Evolutionary conservation across 495 filamentous ascomycete genomes (phyloP), one percentile per base, ranked within the genome.

Genomic region (Neurospora tetraspora): DNA sequence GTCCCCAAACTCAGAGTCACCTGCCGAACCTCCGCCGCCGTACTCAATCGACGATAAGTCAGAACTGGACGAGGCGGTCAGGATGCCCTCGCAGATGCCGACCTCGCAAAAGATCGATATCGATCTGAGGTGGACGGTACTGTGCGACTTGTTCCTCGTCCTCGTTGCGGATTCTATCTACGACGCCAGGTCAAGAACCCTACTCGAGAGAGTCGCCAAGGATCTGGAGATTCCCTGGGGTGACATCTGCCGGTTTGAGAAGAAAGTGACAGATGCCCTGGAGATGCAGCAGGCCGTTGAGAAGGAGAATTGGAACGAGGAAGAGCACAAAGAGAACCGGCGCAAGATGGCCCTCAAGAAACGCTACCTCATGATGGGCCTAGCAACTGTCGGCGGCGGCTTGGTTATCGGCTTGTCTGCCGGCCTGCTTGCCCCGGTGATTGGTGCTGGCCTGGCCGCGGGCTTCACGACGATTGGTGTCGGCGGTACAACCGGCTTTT

Each of bases 241-340:
- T 69, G 96, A 98, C 71, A 96, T 99, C 71, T 96, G 93, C 80
- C 88, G 92, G 39, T 99, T 99, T 77, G 96, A 99, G 81, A 98
- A 98, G 83, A 92, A 94, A 38, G 94, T 98, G 20, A 97, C 95
- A 18, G 96, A 99, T 80, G 93, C 96, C 14, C 85, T 99, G 27
- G 96, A 98, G 81, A 97, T 99, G 92, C 96, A 99, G 83, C 91
- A 97, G 75, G 89, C 90, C 45, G 91, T 93, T 10, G 89, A 93
- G 38, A 96, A 95, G 79, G 96, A 99, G 81, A 97, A 93, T 74
- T 99, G 96, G 96, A 94, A 97, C 76, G 96, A 98, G 81, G 89
- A 93, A 18, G 94, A 96, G 65, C 94, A 98, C 78, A 95, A 98
- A 88, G 94, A 95, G 78, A 91, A 87, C 71, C 88, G 96, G 69